Evolutionary conservation across 108 stramenopile species (phyloP).

Genomic region (Mediolabrus comicus): DNA sequence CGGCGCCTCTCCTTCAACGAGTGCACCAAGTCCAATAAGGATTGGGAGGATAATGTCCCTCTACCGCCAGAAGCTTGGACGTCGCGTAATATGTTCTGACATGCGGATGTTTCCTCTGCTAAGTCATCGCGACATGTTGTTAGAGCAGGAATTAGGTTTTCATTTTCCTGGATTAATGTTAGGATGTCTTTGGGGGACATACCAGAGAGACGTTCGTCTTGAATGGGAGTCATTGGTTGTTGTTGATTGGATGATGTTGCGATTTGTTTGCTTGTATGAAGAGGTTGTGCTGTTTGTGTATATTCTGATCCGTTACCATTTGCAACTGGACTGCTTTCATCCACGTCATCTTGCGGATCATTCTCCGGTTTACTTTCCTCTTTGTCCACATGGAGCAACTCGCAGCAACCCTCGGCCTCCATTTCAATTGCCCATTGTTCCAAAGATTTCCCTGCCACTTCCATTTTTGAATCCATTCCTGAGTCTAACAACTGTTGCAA

Average conservation of each 20-base stretch:
- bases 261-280: too few species aligned
- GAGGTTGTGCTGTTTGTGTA: neutral
- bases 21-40: slow-evolving; percentile 72
- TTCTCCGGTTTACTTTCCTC: neutral
- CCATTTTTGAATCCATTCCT: slow-evolving; percentile 59
- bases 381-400: slow-evolving; percentile 25
- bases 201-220: slow-evolving; percentile 25
- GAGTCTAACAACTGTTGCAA: slow-evolving; percentile 65
- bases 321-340: neutral
- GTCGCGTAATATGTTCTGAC: slow-evolving; percentile 59
- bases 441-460: slow-evolving; percentile 64
- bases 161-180: slow-evolving; percentile 24
- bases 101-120: slow-evolving; percentile 72
- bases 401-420: slow-evolving; percentile 65
- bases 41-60: slow-evolving; percentile 54
- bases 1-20: slow-evolving; percentile 54
- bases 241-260: neutral
- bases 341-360: neutral
- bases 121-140: slow-evolving; percentile 74
- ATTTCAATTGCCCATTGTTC: slow-evolving; percentile 72
- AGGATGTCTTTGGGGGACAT: slow-evolving; percentile 21
- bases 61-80: slow-evolving; percentile 18
- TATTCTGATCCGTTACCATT: neutral
- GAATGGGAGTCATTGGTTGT: neutral
- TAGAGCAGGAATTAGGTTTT: slow-evolving; percentile 40